Conservation (phyloP, 805 yeast genomes). For the Saturnispora saitoi region DNA sequence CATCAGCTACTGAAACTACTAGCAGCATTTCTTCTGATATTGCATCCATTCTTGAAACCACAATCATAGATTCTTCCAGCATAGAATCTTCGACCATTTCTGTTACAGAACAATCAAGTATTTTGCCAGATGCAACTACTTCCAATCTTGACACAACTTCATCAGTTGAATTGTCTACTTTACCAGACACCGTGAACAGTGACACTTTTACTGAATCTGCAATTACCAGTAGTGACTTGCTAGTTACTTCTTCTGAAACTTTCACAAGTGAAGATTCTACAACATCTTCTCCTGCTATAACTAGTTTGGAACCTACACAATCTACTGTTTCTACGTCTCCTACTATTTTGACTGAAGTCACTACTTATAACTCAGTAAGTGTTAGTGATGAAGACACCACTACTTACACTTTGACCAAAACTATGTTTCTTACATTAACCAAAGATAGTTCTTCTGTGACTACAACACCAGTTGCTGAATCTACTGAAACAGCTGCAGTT, state of each 20-base stretch:
- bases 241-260: not conserved
- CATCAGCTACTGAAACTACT: not conserved
- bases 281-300: not conserved
- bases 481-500: not conserved
- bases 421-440: constrained; percentile 13
- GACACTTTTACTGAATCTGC: no score
- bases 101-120: not conserved
- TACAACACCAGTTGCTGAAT: not conserved
- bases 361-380: constrained; percentile 6
- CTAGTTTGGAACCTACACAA: not conserved
- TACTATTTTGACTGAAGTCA: constrained; percentile 3
- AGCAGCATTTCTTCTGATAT: not conserved
- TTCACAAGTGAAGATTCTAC: not conserved
- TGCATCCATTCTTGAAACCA: not conserved
- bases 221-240: not conserved
- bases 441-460: not conserved
- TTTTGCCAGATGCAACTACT: not conserved
- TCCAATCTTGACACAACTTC: not conserved
- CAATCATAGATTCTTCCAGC: not conserved
- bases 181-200: no score
- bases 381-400: constrained; percentile 12
- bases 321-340: not conserved
- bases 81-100: not conserved
- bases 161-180: not conserved
- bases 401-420: constrained; percentile 15